phyloP scores from a whole-genome alignment of 1,139 yeast genomes.

The Yamadazyma conglobata region DNA sequence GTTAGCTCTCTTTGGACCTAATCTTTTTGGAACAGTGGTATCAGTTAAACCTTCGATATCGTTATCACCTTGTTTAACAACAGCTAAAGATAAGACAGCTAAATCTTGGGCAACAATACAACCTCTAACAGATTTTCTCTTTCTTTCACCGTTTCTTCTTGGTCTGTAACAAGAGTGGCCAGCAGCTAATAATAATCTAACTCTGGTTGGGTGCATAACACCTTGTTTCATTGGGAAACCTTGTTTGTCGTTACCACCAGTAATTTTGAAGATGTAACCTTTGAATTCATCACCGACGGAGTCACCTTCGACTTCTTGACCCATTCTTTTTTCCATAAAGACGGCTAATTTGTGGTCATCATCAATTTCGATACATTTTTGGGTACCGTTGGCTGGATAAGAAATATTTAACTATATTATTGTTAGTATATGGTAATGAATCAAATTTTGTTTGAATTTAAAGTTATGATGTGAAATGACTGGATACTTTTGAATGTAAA shows the following conservation, averaged over 20 bases:
- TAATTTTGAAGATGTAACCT: slow-evolving; percentile 97
- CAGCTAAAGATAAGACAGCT: slow-evolving; percentile 88
- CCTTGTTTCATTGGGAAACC: slow-evolving; percentile 99
- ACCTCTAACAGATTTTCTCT: slow-evolving; percentile 99
- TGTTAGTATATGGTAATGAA: slow-evolving; percentile 16
- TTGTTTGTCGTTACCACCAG: slow-evolving; percentile 99
- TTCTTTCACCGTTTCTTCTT: slow-evolving; percentile 99
- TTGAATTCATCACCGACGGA: slow-evolving; percentile 97
- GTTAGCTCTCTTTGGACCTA: slow-evolving; percentile 99
- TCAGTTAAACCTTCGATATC: slow-evolving; percentile 97
- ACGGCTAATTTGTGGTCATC: slow-evolving; percentile 99
- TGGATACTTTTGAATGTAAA: too few species aligned
- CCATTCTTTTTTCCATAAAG: slow-evolving; percentile 99
- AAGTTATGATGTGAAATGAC: too few species aligned
- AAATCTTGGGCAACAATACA: slow-evolving; percentile 97
- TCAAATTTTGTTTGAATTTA: too few species aligned
- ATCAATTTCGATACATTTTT: slow-evolving; percentile 94
- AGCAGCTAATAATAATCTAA: slow-evolving; percentile 87
- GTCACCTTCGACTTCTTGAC: slow-evolving; percentile 99
- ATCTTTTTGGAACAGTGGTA: slow-evolving; percentile 93
- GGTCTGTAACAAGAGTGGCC: slow-evolving; percentile 99
- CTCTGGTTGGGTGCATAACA: slow-evolving; percentile 99
- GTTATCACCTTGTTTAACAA: slow-evolving; percentile 95
- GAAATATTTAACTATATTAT: slow-evolving; percentile 91
- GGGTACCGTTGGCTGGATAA: slow-evolving; percentile 99